phyloP scores from a whole-genome alignment of 2,329 filamentous ascomycete species.

The Scopulariopsis brevicaulis region DNA sequence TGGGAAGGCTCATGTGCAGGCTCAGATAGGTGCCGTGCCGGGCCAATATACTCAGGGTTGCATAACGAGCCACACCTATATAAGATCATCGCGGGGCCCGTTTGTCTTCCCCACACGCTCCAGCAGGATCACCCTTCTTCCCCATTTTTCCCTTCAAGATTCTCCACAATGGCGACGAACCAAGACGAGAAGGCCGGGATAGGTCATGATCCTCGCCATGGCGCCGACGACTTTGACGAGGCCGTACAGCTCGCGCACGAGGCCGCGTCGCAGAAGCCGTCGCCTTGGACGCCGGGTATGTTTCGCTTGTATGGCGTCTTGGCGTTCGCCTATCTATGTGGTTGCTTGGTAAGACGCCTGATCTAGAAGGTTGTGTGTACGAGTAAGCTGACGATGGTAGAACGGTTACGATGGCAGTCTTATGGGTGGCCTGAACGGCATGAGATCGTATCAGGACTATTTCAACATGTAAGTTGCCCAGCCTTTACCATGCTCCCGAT shows the following conservation, averaged over 20 bases:
- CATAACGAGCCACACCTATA: background rate
- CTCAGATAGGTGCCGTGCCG: too few species aligned
- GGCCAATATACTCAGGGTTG: too few species aligned
- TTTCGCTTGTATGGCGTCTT: slow-evolving; percentile 13
- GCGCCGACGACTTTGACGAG: background rate
- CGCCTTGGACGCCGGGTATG: slow-evolving; percentile 19
- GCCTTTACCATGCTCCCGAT: background rate
- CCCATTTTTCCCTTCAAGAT: background rate
- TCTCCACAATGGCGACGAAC: background rate
- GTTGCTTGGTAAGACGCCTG: slow-evolving; percentile 11
- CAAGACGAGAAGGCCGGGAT: background rate
- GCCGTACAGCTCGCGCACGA: slow-evolving; percentile 18
- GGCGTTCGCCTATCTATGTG: slow-evolving; percentile 14
- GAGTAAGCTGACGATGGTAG: background rate
- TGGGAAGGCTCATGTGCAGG: too few species aligned
- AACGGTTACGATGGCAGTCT: slow-evolving; percentile 25
- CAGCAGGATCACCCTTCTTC: background rate
- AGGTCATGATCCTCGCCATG: background rate
- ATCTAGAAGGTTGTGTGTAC: background rate
- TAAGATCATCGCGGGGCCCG: background rate
- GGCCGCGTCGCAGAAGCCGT: slow-evolving; percentile 20
- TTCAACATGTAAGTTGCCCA: slow-evolving; percentile 19
- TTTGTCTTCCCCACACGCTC: background rate
- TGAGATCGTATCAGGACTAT: slow-evolving; percentile 38
- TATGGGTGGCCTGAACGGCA: slow-evolving; percentile 46